Conservation (phyloP, 2,329 filamentous ascomycete genomes). For the Ascochyta pisi region DNA sequence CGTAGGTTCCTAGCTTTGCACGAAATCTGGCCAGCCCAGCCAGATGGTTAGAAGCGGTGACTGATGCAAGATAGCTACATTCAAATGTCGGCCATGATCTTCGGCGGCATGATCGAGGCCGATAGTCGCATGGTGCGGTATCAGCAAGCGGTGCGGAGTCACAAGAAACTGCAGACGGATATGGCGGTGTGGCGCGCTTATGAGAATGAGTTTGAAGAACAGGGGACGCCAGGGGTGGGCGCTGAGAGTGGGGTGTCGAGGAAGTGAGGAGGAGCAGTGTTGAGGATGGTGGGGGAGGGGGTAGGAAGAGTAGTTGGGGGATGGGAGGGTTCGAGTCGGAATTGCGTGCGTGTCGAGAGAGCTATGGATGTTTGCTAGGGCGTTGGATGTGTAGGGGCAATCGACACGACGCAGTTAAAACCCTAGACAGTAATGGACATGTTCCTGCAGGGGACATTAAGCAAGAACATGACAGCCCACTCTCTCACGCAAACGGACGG, state of each 20-base stretch:
- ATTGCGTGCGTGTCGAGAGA: no score
- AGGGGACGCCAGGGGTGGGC: slow-evolving; percentile 46
- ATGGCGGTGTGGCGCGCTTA: slow-evolving; percentile 73
- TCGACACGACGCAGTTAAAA: no score
- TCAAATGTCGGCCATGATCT: slow-evolving; percentile 85
- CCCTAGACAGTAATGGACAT: no score
- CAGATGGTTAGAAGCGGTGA: background rate
- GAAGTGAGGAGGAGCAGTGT: slow-evolving; percentile 5
- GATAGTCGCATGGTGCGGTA: slow-evolving; percentile 72
- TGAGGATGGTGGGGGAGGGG: no score
- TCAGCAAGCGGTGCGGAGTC: slow-evolving; percentile 69
- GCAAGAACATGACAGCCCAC: no score
- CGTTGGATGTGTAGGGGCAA: no score
- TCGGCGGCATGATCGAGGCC: slow-evolving; percentile 78
- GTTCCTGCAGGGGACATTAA: no score
- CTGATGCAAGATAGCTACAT: slow-evolving; percentile 64
- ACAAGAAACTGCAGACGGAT: slow-evolving; percentile 69
- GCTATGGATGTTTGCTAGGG: no score
- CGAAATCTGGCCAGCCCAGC: no score
- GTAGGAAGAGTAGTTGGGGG: no score
- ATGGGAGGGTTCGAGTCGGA: no score
- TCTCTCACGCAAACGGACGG: no score
- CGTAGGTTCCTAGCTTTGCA: slow-evolving; percentile 24
- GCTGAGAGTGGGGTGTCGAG: slow-evolving; percentile 42
- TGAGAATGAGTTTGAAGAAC: slow-evolving; percentile 64